Evolutionary conservation across 2,329 filamentous ascomycete genomes (phyloP), one percentile per base, ranked within the genome.

Genomic region (Fusarium guadeloupense): DNA sequence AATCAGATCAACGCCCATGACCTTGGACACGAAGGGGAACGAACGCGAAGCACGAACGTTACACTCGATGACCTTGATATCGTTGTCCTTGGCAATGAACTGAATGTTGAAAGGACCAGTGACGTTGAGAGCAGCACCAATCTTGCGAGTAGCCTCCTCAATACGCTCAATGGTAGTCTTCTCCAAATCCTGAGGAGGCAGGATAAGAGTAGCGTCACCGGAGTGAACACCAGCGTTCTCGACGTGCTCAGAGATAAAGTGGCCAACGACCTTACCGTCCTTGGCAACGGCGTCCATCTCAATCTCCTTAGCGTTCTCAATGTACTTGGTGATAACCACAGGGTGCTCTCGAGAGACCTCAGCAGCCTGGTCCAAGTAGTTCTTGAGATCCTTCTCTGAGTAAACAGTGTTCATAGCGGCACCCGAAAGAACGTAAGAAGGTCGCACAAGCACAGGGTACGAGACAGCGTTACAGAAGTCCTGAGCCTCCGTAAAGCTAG

Each of bases 381-480:
- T 89, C 69, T 92, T 91, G 54, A 99, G 81, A 74, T 98, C 95
- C 73, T 94, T 90, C 80, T 96, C 89, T 0, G 94, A 97, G 81
- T 98, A 98, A 30, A 98, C 95, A 0, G 95, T 98, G 82, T 98
- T 99, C 95, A 99, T 99, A 16, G 95, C 95, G 41, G 95, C 95
- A 66, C 95, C 95, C 2, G 95, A 98, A 6, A 99, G 84, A 39
- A 99, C 95, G 72, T 99, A 99, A 0, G 95, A 98, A 4, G 95
- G 95, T 42, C 95, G 89, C 38, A 99, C 95, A 49, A 99, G 83
- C 45, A 98, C 95, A 4, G 95, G 95, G 76, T 98, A 99, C 10
- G 88, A 87, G 46, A 98, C 95, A 69, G 88, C 90, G 63, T 91
- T 82, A 75, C 94, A 97, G 82, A 99, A 99, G 3, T 83, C 82